phyloP scores from a whole-genome alignment of 441 rosid species.

The Pelargonium fulgidum region DNA sequence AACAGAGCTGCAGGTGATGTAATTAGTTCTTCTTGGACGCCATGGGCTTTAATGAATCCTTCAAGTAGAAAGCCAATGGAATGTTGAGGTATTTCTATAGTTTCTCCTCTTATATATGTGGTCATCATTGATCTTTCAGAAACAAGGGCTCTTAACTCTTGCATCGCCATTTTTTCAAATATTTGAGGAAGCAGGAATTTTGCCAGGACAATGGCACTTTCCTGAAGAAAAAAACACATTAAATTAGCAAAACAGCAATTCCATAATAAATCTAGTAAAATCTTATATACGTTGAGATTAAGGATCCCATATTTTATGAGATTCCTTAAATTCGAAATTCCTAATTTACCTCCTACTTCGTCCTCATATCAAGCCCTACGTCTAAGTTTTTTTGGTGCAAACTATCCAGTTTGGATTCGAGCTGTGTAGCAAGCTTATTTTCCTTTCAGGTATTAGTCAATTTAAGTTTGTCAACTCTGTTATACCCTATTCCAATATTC shows the following conservation, averaged over 20 bases:
- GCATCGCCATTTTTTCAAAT: slow-evolving; percentile 74
- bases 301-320: too few species aligned
- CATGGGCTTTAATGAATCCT: slow-evolving; percentile 58
- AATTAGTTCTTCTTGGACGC: slow-evolving; percentile 51
- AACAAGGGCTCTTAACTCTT: slow-evolving; percentile 67
- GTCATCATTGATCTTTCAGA: slow-evolving; percentile 55
- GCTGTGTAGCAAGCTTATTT: too few species aligned
- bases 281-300: not conserved
- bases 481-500: too few species aligned
- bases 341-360: too few species aligned
- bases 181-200: slow-evolving; percentile 76
- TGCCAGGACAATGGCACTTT: slow-evolving; percentile 68
- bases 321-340: too few species aligned
- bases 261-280: not conserved
- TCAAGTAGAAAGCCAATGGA: slow-evolving; percentile 70
- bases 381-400: too few species aligned
- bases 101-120: slow-evolving; percentile 59
- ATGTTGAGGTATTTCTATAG: slow-evolving; percentile 48
- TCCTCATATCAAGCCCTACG: too few species aligned
- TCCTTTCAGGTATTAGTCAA: too few species aligned
- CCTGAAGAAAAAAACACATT: slow-evolving; percentile 35
- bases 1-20: slow-evolving; percentile 58
- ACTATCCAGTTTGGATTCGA: too few species aligned
- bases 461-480: too few species aligned
- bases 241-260: not conserved